Evolutionary conservation across 2,329 filamentous ascomycete genomes (phyloP), one percentile per base, ranked within the genome.

Genomic region (Coccinonectria pachysandricola): DNA sequence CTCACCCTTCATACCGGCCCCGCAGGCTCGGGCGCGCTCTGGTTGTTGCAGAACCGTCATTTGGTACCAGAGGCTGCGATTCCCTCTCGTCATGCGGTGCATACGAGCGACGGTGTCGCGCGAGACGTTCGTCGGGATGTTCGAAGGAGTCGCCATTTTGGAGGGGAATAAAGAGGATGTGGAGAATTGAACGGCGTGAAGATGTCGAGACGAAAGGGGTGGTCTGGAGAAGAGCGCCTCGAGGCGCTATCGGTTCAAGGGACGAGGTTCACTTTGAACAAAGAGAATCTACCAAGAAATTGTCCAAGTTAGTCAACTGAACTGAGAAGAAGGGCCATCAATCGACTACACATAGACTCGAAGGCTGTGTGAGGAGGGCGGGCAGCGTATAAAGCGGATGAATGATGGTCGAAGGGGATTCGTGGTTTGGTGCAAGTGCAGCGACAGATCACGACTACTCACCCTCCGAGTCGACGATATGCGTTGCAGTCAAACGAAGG

Each of bases 1-100:
- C 79, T 58, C 68, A 93, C 85, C 93, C 62, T 96, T 96, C 28
- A 85, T 85, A 34, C 91, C 91, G 29, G 86, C 87, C 48, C 91
- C 91, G 55, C 91, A 98, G 29, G 91, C 91, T 64, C 91, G 74
- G 25, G 91, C 88, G 47, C 87, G 82, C 60, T 93, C 81, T 12
- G 91, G 91, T 54, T 96, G 85, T 59, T 98, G 91, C 45, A 95
- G 77, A 30, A 96, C 86, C 33, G 73, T 75, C 54, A 96, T 64
- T 39, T 71, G 67, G 56, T 96, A 96, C 49, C 75, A 84, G 41
- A 95, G 70, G 37, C 67, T 75, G 42, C 82, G 75, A 36, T 83
- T 83, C 44, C 80, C 77, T 43, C 75, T 75, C 21, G 84, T 93
- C 27, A 48, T 39, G 24, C 57, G 54, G 25, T 57, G 53, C 27